Percentiles rank a stretch among this genome's conserved stretches.
Evolutionary conservation across 2,329 filamentous ascomycete species (phyloP).

Genomic region (Botrytis aclada): DNA sequence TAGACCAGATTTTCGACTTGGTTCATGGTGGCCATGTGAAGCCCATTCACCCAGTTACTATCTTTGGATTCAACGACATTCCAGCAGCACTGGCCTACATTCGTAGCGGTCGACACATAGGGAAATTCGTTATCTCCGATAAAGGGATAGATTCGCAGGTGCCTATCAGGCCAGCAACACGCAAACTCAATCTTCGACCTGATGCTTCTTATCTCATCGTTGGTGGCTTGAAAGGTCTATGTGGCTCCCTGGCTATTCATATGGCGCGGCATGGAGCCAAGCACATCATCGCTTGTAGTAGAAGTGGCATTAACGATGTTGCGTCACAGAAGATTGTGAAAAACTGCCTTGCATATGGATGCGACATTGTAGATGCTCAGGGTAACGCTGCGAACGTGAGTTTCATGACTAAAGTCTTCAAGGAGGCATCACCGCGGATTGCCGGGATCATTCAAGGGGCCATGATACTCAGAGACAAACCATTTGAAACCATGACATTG

Average conservation of each 20-base stretch:
- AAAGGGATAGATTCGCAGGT: background rate
- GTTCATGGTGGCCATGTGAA: slow-evolving; percentile 20
- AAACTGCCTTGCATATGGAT: background rate
- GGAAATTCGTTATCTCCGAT: slow-evolving; percentile 41
- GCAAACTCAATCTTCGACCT: slow-evolving; percentile 25
- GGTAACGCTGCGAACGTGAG: background rate
- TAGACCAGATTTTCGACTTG: slow-evolving; percentile 19
- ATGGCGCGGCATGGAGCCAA: slow-evolving; percentile 22
- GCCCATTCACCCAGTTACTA: slow-evolving; percentile 24
- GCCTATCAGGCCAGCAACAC: slow-evolving; percentile 11
- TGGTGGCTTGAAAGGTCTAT: slow-evolving; percentile 29
- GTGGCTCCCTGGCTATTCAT: slow-evolving; percentile 20
- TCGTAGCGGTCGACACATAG: slow-evolving; percentile 43
- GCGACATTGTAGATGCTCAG: background rate
- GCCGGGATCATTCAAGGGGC: slow-evolving; percentile 37
- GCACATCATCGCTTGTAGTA: slow-evolving; percentile 21
- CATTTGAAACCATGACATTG: slow-evolving; percentile 21
- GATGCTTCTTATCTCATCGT: slow-evolving; percentile 29
- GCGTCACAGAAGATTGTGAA: background rate
- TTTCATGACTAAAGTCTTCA: slow-evolving; percentile 20
- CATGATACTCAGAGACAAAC: slow-evolving; percentile 35
- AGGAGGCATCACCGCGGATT: slow-evolving; percentile 19
- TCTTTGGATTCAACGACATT: slow-evolving; percentile 33
- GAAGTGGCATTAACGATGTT: slow-evolving; percentile 23
- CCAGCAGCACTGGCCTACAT: slow-evolving; percentile 34